phyloP scores from a whole-genome alignment of 2,329 filamentous ascomycete genomes.

The Apiospora koreana region DNA sequence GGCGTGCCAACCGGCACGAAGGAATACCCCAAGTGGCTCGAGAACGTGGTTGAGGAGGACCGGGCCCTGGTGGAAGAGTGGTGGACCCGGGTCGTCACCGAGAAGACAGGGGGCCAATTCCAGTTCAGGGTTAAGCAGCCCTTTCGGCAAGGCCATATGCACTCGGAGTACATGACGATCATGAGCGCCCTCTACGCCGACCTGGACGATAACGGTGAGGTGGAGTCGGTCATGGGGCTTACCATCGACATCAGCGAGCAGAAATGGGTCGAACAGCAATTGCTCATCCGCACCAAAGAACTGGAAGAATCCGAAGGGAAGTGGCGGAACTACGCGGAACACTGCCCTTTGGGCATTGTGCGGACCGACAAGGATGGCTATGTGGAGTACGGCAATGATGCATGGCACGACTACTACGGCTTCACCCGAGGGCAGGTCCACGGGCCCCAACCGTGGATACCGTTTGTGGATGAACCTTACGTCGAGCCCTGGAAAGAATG shows the following conservation, averaged over 20 bases:
- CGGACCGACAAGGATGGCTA: conserved; percentile 27
- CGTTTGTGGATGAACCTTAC: conserved; percentile 23
- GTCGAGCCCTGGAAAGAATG: conserved; percentile 20
- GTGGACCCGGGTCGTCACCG: conserved; percentile 19
- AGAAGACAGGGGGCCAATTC: conserved; percentile 27
- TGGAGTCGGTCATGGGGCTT: conserved; percentile 28
- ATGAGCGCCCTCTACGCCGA: conserved; percentile 30
- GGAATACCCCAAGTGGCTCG: conserved; percentile 20
- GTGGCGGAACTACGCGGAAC: conserved; percentile 28
- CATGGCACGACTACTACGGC: conserved; percentile 26
- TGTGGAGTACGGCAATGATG: conserved; percentile 27
- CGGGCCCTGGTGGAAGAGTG: conserved; percentile 23
- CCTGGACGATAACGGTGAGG: conserved; percentile 22
- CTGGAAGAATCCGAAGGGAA: conserved; percentile 27
- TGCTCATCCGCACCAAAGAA: conserved; percentile 24
- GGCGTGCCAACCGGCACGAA: conserved; percentile 21
- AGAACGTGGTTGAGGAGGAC: conserved; percentile 25
- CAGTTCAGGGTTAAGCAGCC: conserved; percentile 27
- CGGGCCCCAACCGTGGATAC: conserved; percentile 25
- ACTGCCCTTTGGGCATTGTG: conserved; percentile 28
- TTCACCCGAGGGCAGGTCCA: conserved; percentile 17
- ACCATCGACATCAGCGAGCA: conserved; percentile 31
- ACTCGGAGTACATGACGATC: conserved; percentile 24
- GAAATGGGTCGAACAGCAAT: conserved; percentile 29
- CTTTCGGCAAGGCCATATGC: conserved; percentile 26